Evolutionary conservation across 345 rosid species (phyloP).

Genomic region (Camelina hispida): DNA sequence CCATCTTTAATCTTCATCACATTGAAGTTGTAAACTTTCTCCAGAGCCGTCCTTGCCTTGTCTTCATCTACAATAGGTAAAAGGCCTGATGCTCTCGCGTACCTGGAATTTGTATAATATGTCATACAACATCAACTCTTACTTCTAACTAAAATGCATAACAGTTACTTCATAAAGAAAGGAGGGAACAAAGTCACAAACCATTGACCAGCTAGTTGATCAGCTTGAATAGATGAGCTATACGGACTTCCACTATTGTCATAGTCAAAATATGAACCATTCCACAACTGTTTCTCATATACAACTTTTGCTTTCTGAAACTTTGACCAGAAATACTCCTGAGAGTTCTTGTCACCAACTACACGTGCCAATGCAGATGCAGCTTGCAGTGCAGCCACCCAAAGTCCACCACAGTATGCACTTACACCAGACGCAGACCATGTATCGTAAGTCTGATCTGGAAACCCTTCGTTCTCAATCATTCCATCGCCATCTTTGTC

Average conservation of each 20-base stretch:
- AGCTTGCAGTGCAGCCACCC: slow-evolving; percentile 97
- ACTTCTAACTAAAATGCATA: not conserved
- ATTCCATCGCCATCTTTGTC: slow-evolving; percentile 95
- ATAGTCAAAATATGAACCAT: slow-evolving; percentile 88
- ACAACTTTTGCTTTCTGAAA: slow-evolving; percentile 79
- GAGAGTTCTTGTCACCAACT: slow-evolving; percentile 81
- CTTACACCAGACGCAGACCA: slow-evolving; percentile 92
- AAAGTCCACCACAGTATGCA: slow-evolving; percentile 89
- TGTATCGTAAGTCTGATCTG: slow-evolving; percentile 97
- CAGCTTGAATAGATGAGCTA: slow-evolving; percentile 91
- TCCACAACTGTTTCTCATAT: slow-evolving; percentile 82
- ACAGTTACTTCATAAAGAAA: not conserved
- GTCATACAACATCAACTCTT: slow-evolving; percentile 8
- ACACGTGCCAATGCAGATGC: slow-evolving; percentile 81
- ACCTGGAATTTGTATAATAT: slow-evolving; percentile 58
- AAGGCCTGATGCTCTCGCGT: slow-evolving; percentile 85
- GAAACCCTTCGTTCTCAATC: slow-evolving; percentile 96
- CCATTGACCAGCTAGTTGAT: slow-evolving; percentile 98
- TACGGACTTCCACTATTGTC: slow-evolving; percentile 64
- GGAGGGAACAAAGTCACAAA: slow-evolving; percentile 41
- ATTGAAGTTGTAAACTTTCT: slow-evolving; percentile 74
- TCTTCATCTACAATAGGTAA: slow-evolving; percentile 71
- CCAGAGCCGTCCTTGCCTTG: slow-evolving; percentile 68
- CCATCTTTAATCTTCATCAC: slow-evolving; percentile 85
- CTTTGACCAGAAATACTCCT: slow-evolving; percentile 77